A percentile compares a stretch with the other conserved stretches of the same genome.
Evolutionary conservation across 805 yeast species (phyloP).

Genomic region (Yarrowia bubula): DNA sequence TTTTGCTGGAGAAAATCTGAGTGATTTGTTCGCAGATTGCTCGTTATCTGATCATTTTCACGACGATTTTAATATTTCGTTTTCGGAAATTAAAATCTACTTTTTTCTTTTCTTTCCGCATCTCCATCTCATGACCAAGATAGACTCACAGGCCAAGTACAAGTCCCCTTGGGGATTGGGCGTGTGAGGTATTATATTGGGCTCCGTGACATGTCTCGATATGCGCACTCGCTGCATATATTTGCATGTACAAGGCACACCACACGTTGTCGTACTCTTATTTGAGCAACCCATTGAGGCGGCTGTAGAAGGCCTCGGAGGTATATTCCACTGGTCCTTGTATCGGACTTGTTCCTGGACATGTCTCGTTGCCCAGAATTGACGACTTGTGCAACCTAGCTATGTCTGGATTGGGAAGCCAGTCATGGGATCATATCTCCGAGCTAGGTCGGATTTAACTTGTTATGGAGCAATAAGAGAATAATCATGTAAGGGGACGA

Average conservation of each 20-base stretch:
- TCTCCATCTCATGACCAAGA: not conserved
- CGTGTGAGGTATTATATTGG: constrained; percentile 5
- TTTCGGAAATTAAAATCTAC: not conserved
- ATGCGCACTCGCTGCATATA: not conserved
- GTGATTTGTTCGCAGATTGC: too few species aligned
- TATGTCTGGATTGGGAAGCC: not conserved
- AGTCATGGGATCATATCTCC: constrained; percentile 24
- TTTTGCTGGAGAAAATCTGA: too few species aligned
- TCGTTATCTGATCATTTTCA: too few species aligned
- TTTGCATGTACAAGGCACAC: constrained; percentile 3
- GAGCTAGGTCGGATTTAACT: constrained; percentile 5
- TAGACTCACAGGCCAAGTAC: not conserved
- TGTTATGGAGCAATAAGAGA: not conserved
- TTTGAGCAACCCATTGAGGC: not conserved
- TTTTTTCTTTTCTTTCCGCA: not conserved
- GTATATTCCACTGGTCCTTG: too few species aligned
- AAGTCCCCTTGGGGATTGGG: not conserved
- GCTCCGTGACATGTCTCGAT: not conserved
- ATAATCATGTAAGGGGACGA: too few species aligned
- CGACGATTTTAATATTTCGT: not conserved
- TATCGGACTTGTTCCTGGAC: too few species aligned
- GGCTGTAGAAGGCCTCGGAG: not conserved
- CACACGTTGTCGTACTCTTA: not conserved
- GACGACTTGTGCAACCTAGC: not conserved
- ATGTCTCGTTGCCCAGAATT: too few species aligned